These are phyloP conservation scores for Exobasidium rhododendri DNA, from an alignment of 1,284 basidiomycete species.

Conservation along the genomic window DNA sequence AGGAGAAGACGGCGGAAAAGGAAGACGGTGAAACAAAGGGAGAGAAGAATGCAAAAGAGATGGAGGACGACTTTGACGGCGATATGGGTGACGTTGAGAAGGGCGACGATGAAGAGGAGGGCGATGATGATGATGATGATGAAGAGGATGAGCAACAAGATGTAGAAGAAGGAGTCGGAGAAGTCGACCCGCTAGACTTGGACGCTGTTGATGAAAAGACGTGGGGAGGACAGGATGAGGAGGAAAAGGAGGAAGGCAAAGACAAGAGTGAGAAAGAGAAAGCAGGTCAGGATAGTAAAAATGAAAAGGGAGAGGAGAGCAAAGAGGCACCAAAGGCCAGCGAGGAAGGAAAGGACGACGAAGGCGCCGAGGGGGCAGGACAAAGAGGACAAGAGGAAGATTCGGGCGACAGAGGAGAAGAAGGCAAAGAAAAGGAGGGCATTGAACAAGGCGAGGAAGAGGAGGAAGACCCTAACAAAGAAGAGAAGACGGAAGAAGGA, in stretches of 20 bases:
- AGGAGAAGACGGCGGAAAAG: conserved; percentile 63
- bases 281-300: conserved; percentile 54
- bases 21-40: conserved; percentile 61
- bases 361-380: conserved; percentile 57
- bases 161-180: conserved; percentile 77
- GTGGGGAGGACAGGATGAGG: conserved; percentile 77
- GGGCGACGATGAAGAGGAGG: conserved; percentile 62
- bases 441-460: conserved; percentile 20
- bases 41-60: conserved; percentile 61
- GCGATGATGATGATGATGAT: conserved; percentile 59
- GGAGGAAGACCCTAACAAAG: conserved; percentile 7
- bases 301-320: conserved; percentile 24
- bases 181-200: conserved; percentile 82
- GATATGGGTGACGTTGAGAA: conserved; percentile 66
- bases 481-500: conserved; percentile 16
- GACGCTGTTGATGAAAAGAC: conserved; percentile 90
- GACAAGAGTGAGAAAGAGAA: conserved; percentile 57
- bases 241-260: conserved; percentile 58
- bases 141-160: conserved; percentile 58
- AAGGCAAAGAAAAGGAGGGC: conserved; percentile 14
- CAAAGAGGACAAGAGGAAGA: conserved; percentile 59
- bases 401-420: conserved; percentile 55
- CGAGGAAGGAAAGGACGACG: conserved; percentile 52
- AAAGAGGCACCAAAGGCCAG: conserved; percentile 56
- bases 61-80: conserved; percentile 67